Base-by-base conservation (phyloP, 345 rosid species). In the Aethionema arabicum region DNA sequence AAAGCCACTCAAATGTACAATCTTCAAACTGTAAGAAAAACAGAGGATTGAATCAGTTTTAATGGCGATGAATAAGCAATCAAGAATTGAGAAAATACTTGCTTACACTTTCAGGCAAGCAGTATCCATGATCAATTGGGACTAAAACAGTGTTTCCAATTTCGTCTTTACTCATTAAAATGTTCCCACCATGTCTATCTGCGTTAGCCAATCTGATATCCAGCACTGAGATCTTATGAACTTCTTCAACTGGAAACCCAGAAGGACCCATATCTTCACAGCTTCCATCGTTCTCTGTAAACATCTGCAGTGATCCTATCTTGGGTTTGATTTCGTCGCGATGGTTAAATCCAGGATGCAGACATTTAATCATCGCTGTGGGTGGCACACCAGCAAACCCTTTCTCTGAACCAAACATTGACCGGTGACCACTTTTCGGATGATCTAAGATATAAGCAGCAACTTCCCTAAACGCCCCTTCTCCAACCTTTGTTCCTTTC, bases 121-220 rank as follows among this genome's bases (percentile, higher is more conserved):
- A 87, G 65, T 90, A 90, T n/a, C 97, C 97, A 77, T 90, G 97
- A 65, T 90, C 95, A 31, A 90, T 85, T 10, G 97, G 97, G 65
- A 79, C 70, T 63, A 90, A 81, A 67, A 61, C 74, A 14, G 62
- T 62, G 4, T 60, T 66, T 13, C 86, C 91, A 5, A 77, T 71
- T 46, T 74, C 77, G 56, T 79, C 81, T 54, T 75, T 80, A 55
- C 74, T 75, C 73, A 81, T 53, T 65, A 90, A 68, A 67, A 90
- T 87, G 61, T 90, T 90, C 49, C 97, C 97, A 44, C 86, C 88
- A 75, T 90, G 97, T 62, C 97, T 76, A 72, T 90, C 97, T 6
- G 90, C 82, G 62, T 90, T 90, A 3, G 97, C 95, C 75, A 90
- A 72, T 76, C 97, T 90, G 50, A 90, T 79, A 74, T 90, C 97